Evolutionary conservation across 106 monocot species (phyloP).

Genomic region (Allium cepa): DNA sequence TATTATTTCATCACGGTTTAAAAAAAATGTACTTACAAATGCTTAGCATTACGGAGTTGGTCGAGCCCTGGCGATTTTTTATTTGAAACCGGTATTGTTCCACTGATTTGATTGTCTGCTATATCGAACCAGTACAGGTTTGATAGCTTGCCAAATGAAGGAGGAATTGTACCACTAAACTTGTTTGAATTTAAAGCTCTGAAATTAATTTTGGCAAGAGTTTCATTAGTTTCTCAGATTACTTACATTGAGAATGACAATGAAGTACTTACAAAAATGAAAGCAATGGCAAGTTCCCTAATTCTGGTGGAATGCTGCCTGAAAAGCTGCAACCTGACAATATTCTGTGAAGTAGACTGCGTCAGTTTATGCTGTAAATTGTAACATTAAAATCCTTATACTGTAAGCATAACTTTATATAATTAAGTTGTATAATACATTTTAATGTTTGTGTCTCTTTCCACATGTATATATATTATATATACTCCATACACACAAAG

Average conservation of each 20-base stretch:
- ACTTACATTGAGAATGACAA: neutral
- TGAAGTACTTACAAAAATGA: slow-evolving; percentile 16
- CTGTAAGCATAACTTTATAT: no score
- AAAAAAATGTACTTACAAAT: slow-evolving; percentile 39
- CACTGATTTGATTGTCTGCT: slow-evolving; percentile 46
- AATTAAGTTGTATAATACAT: no score
- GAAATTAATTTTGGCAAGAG: neutral
- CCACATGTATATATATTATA: no score
- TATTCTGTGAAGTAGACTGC: neutral
- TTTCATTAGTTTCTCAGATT: neutral
- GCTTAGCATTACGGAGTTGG: slow-evolving; percentile 30
- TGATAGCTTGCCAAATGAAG: slow-evolving; percentile 18
- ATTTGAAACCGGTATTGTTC: slow-evolving; percentile 43
- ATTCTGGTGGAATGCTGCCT: slow-evolving; percentile 20
- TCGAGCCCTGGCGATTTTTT: slow-evolving; percentile 36
- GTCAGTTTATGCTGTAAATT: no score
- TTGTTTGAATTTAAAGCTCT: slow-evolving; percentile 23
- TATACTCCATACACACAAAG: no score
- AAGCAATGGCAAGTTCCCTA: slow-evolving; percentile 19
- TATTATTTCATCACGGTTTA: neutral
- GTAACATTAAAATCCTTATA: no score
- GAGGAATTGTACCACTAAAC: slow-evolving; percentile 15
- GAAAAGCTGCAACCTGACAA: slow-evolving; percentile 19
- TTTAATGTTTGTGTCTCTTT: no score
- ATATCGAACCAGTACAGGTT: slow-evolving; percentile 21